These are phyloP conservation scores for Bondarzewia mesenterica DNA, from an alignment of 1,284 basidiomycete genomes.

Conservation along the genomic window DNA sequence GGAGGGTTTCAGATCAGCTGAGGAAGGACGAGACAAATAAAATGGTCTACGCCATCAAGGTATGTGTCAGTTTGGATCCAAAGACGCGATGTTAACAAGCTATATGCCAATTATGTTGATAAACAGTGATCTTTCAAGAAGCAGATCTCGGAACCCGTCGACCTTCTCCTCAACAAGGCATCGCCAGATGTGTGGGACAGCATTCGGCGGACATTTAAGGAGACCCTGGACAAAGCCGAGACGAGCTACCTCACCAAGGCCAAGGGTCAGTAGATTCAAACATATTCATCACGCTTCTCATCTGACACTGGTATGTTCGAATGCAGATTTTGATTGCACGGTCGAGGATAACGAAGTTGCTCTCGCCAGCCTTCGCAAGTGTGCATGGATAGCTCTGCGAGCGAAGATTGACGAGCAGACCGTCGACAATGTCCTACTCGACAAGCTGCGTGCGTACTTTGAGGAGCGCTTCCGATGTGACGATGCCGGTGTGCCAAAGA, in stretches of 20 bases:
- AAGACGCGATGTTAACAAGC: too few relatives aligned
- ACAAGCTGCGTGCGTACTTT: slow-evolving; percentile 66
- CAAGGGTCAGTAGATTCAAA: slow-evolving; percentile 62
- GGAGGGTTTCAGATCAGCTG: too few relatives aligned
- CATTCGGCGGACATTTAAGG: too few relatives aligned
- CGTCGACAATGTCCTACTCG: slow-evolving; percentile 52
- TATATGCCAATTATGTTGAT: too few relatives aligned
- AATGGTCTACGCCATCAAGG: slow-evolving; percentile 92
- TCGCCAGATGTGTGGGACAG: too few relatives aligned
- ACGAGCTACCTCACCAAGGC: too few relatives aligned
- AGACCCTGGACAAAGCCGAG: too few relatives aligned
- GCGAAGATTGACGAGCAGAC: slow-evolving; percentile 79
- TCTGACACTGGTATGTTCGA: slow-evolving; percentile 74
- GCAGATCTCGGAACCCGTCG: too few relatives aligned
- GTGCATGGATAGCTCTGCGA: slow-evolving; percentile 70
- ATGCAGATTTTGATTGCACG: slow-evolving; percentile 87
- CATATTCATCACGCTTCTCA: slow-evolving; percentile 82
- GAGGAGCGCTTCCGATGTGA: slow-evolving; percentile 98
- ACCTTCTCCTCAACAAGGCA: too few relatives aligned
- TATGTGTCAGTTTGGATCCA: slow-evolving; percentile 24
- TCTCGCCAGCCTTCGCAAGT: slow-evolving; percentile 59
- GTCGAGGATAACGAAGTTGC: slow-evolving; percentile 80
- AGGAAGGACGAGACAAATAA: slow-evolving; percentile 98
- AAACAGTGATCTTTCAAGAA: too few relatives aligned
- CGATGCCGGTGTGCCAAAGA: slow-evolving; percentile 82